A percentile compares a stretch with the other conserved stretches of the same genome.
phyloP scores from a whole-genome alignment of 306 rosid species.

The Comarum palustre region DNA sequence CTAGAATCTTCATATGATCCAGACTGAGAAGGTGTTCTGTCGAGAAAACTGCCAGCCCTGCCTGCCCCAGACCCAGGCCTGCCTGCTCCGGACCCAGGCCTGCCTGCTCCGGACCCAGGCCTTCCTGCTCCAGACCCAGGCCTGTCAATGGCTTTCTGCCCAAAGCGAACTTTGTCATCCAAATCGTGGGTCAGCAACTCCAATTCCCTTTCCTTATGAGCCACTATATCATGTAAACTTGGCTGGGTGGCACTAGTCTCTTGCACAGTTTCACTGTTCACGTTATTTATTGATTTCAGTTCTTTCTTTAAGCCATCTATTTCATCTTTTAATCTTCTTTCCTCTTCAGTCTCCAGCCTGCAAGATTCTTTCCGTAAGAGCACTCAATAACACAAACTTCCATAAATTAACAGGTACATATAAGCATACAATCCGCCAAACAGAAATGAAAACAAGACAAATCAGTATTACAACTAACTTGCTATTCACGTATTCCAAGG shows the following conservation, averaged over 20 bases:
- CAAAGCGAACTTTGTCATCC: constrained; percentile 90
- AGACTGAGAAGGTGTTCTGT: constrained; percentile 68
- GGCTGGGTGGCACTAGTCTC: constrained; percentile 49
- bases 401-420: constrained; percentile 3
- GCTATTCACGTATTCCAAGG: not conserved
- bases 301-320: constrained; percentile 64
- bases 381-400: constrained; percentile 34
- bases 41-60: constrained; percentile 39
- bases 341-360: constrained; percentile 82
- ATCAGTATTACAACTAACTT: not conserved
- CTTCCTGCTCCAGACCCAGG: constrained; percentile 74
- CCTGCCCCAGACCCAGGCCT: constrained; percentile 87
- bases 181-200: constrained; percentile 63
- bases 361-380: constrained; percentile 26
- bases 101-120: constrained; percentile 57
- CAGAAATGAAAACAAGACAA: not conserved
- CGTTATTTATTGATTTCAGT: constrained; percentile 41
- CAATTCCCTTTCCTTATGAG: constrained; percentile 62
- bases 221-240: constrained; percentile 27
- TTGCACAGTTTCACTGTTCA: constrained; percentile 41
- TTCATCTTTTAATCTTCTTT: constrained; percentile 72
- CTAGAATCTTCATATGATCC: constrained; percentile 76
- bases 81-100: constrained; percentile 84
- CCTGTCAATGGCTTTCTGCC: constrained; percentile 80
- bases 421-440: constrained; percentile 12